A percentile compares a stretch with the other conserved stretches of the same genome.
These are phyloP conservation scores for Coleophoma cylindrospora DNA, from an alignment of 2,329 filamentous ascomycete genomes.

Conservation along the genomic window DNA sequence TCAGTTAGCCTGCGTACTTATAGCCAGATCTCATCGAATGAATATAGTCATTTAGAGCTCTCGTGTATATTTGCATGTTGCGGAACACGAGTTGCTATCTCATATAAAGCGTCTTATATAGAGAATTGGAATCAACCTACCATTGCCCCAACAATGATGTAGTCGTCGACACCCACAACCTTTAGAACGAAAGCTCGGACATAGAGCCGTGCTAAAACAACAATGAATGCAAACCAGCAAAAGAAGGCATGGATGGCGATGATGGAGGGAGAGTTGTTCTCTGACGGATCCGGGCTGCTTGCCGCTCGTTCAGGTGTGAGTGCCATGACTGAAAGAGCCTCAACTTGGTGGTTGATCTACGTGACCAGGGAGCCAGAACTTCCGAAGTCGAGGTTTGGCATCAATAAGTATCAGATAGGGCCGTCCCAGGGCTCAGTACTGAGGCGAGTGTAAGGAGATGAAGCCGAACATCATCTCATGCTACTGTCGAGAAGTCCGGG, in stretches of 20 bases:
- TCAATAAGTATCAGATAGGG: no score
- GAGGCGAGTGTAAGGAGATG: no score
- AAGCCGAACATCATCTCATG: no score
- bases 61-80: no score
- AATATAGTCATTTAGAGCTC: no score
- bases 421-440: no score
- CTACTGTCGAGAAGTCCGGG: no score
- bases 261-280: conserved; percentile 29
- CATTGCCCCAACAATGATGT: conserved; percentile 35
- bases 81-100: not conserved
- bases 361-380: no score
- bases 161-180: conserved; percentile 41
- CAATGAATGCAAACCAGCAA: conserved; percentile 27
- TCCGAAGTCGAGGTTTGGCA: no score
- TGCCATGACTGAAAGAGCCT: not conserved
- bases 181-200: conserved; percentile 38
- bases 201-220: conserved; percentile 34
- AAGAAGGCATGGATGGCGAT: conserved; percentile 33
- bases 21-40: no score
- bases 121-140: conserved; percentile 21
- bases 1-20: no score
- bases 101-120: not conserved
- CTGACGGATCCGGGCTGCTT: conserved; percentile 7
- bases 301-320: conserved; percentile 11
- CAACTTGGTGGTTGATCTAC: not conserved